Conservation (phyloP, 1,139 yeast species). For the Scheffersomyces insectosa region DNA sequence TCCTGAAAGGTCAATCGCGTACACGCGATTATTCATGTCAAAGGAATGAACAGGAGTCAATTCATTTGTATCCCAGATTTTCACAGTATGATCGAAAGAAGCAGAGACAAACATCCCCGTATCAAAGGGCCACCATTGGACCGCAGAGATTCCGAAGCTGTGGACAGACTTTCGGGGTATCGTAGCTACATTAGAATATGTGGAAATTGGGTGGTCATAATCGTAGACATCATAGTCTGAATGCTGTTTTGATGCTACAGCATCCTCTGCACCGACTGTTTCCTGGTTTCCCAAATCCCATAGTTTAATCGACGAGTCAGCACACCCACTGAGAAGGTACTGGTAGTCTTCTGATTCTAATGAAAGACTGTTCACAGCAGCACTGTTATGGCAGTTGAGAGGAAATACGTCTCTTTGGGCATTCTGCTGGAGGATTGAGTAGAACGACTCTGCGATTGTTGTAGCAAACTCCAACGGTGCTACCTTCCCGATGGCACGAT, state of each 20-base stretch:
- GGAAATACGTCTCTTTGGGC: conserved; percentile 35
- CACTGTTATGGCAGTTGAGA: conserved; percentile 36
- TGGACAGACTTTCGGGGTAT: conserved; percentile 63
- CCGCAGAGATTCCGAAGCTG: conserved; percentile 67
- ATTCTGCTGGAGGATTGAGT: conserved; percentile 28
- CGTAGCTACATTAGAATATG: conserved; percentile 33
- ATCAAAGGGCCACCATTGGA: conserved; percentile 90
- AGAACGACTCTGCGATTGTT: conserved; percentile 42
- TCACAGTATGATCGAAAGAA: conserved; percentile 76
- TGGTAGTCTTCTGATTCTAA: conserved; percentile 54
- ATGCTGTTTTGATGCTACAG: conserved; percentile 11
- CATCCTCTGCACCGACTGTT: conserved; percentile 11
- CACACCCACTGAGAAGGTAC: conserved; percentile 70
- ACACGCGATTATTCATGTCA: conserved; percentile 51
- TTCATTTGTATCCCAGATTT: conserved; percentile 78
- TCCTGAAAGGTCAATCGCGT: conserved; percentile 51
- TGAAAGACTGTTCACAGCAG: conserved; percentile 65
- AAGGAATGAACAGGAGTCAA: conserved; percentile 67
- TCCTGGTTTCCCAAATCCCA: conserved; percentile 49
- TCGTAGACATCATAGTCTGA: conserved; percentile 19
- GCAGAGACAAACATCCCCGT: conserved; percentile 83
- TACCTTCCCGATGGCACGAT: conserved; percentile 30
- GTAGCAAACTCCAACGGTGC: conserved; percentile 37
- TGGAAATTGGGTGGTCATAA: conserved; percentile 27
- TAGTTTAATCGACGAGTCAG: conserved; percentile 68